Evolutionary conservation across 2,329 filamentous ascomycete genomes (phyloP).

Genomic region (Stagonosporopsis vannaccii): DNA sequence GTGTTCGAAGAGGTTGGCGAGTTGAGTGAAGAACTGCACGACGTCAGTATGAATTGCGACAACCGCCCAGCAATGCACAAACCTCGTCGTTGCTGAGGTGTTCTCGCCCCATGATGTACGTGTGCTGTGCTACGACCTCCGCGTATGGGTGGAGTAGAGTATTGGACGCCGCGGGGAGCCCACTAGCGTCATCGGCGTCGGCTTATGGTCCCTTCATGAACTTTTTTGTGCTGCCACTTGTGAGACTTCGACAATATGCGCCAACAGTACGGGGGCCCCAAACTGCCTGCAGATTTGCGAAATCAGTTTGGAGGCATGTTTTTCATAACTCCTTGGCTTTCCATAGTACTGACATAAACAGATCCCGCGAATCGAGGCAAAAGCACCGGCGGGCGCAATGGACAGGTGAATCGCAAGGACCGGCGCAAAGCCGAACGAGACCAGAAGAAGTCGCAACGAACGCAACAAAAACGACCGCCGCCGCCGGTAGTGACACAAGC

Average conservation of each 20-base stretch:
- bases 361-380: slow-evolving; percentile 39
- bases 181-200: slow-evolving; percentile 15
- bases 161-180: slow-evolving; percentile 27
- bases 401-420: slow-evolving; percentile 63
- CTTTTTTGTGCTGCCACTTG: slow-evolving; percentile 38
- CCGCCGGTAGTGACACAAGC: slow-evolving; percentile 15
- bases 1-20: slow-evolving; percentile 71
- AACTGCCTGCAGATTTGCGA: slow-evolving; percentile 55
- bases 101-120: slow-evolving; percentile 54
- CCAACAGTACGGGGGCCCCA: slow-evolving; percentile 50
- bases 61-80: slow-evolving; percentile 35
- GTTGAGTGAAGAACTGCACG: slow-evolving; percentile 73
- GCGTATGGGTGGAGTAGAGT: slow-evolving; percentile 29
- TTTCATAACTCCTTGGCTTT: neutral
- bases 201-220: slow-evolving; percentile 32
- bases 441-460: slow-evolving; percentile 63
- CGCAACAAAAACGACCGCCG: slow-evolving; percentile 16
- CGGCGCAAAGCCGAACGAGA: slow-evolving; percentile 70
- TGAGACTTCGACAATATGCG: slow-evolving; percentile 44
- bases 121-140: slow-evolving; percentile 28
- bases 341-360: slow-evolving; percentile 19
- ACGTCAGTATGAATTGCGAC: neutral
- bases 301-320: slow-evolving; percentile 52
- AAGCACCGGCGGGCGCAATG: slow-evolving; percentile 36
- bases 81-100: slow-evolving; percentile 70